Percentiles rank a stretch among this genome's conserved stretches.
Conservation (phyloP, 345 rosid genomes). For the Populus simonii region DNA sequence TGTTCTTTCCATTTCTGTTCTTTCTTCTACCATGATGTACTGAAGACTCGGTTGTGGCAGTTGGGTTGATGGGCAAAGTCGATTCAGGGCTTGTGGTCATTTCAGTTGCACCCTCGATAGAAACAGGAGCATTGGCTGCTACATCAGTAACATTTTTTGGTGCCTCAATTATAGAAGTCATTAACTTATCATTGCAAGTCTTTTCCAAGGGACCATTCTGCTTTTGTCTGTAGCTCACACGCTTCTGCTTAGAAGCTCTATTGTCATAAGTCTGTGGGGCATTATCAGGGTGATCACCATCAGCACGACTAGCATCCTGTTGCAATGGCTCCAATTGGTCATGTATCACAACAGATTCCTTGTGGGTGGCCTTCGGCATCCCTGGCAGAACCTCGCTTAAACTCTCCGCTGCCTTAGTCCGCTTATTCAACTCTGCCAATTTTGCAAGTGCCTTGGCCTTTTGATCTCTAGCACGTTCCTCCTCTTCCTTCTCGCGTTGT, state of each 20-base stretch:
- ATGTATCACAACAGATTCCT: neutral
- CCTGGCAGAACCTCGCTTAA: constrained; percentile 30
- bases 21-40: constrained; percentile 52
- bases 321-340: constrained; percentile 19
- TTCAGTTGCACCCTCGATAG: constrained; percentile 36
- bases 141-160: constrained; percentile 28
- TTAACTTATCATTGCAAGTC: constrained; percentile 33
- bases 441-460: constrained; percentile 84
- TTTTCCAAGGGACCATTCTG: constrained; percentile 40
- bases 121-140: constrained; percentile 26
- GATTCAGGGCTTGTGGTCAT: constrained; percentile 33
- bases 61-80: constrained; percentile 33
- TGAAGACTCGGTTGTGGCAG: constrained; percentile 42
- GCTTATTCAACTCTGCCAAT: constrained; percentile 80
- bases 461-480: constrained; percentile 82
- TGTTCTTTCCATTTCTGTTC: constrained; percentile 56
- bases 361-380: constrained; percentile 20
- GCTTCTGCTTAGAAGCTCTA: constrained; percentile 50
- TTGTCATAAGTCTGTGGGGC: constrained; percentile 33
- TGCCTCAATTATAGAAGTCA: constrained; percentile 29
- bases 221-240: constrained; percentile 51
- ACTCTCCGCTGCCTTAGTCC: constrained; percentile 48
- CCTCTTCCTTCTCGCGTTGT: constrained; percentile 80
- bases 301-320: constrained; percentile 34
- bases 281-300: constrained; percentile 26